phyloP scores from a whole-genome alignment of 2,329 filamentous ascomycete genomes.

The Fusarium xyrophilum region DNA sequence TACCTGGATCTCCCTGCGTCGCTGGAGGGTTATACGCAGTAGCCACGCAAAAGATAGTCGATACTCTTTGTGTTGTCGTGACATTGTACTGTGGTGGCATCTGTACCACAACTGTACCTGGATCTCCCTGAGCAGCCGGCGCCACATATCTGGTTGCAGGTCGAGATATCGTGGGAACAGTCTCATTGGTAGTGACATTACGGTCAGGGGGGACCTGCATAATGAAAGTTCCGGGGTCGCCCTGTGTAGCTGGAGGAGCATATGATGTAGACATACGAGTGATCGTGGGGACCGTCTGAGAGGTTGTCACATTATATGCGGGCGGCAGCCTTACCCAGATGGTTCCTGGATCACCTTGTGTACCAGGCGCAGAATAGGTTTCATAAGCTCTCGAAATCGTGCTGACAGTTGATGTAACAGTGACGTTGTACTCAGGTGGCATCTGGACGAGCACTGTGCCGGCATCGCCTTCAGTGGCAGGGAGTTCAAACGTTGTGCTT shows the following conservation, averaged over 20 bases:
- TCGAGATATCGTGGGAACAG: neutral
- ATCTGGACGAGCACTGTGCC: slow-evolving; percentile 16
- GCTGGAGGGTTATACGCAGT: neutral
- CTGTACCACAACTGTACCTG: slow-evolving; percentile 16
- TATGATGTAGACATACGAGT: slow-evolving; percentile 2
- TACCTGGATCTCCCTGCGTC: slow-evolving; percentile 2
- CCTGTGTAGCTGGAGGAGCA: neutral
- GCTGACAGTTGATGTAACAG: neutral
- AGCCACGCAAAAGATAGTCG: neutral
- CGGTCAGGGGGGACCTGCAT: neutral
- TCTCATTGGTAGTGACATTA: slow-evolving; percentile 2
- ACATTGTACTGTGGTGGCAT: slow-evolving; percentile 4
- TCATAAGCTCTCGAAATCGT: slow-evolving; percentile 3
- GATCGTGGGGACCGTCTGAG: neutral
- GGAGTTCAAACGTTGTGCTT: slow-evolving; percentile 14
- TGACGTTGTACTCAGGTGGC: slow-evolving; percentile 17
- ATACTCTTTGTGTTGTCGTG: neutral
- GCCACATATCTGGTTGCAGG: slow-evolving; percentile 2
- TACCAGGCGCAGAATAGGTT: neutral
- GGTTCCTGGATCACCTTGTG: slow-evolving; percentile 12
- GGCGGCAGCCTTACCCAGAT: slow-evolving; percentile 1
- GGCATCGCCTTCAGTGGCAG: slow-evolving; percentile 16
- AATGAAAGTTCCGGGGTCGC: slow-evolving; percentile 13
- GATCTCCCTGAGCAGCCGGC: slow-evolving; percentile 2
- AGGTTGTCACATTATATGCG: slow-evolving; percentile 9